Conservation (phyloP, 805 yeast genomes). For the Schwanniomyces yamadae region DNA sequence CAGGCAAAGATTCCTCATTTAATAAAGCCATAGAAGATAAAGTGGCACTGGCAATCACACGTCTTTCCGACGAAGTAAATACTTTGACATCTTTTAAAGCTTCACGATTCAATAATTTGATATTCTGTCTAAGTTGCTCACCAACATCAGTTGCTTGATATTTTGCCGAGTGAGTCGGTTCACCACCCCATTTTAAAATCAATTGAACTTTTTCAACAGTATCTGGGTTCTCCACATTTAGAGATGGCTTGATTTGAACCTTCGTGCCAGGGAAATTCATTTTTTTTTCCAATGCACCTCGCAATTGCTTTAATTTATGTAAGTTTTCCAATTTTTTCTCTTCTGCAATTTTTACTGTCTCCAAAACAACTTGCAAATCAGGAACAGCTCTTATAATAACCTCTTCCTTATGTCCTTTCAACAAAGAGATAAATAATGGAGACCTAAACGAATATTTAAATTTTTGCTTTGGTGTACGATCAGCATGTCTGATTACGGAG, state of each 20-base stretch:
- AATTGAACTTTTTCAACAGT: constrained; percentile 93
- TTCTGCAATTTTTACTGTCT: constrained; percentile 79
- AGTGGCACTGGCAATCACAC: constrained; percentile 92
- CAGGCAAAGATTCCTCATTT: constrained; percentile 51
- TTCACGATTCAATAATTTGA: constrained; percentile 78
- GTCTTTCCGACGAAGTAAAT: constrained; percentile 88
- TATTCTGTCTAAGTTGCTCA: constrained; percentile 91
- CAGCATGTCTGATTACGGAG: constrained; percentile 92
- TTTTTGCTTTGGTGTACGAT: constrained; percentile 97
- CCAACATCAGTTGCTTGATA: constrained; percentile 95
- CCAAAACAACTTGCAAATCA: constrained; percentile 81
- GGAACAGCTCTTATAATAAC: constrained; percentile 89
- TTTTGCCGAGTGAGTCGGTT: constrained; percentile 95
- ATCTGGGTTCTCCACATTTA: constrained; percentile 55
- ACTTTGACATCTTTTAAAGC: constrained; percentile 84
- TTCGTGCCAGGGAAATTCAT: constrained; percentile 93
- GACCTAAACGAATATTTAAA: constrained; percentile 93
- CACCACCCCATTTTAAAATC: constrained; percentile 98
- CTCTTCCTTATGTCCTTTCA: constrained; percentile 94
- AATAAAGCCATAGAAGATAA: constrained; percentile 76
- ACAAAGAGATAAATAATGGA: constrained; percentile 76
- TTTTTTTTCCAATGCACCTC: constrained; percentile 84
- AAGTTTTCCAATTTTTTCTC: constrained; percentile 78
- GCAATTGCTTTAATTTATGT: constrained; percentile 70
- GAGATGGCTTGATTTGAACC: constrained; percentile 88